phyloP scores from a whole-genome alignment of 805 yeast species.

The Candida broadrunensis region DNA sequence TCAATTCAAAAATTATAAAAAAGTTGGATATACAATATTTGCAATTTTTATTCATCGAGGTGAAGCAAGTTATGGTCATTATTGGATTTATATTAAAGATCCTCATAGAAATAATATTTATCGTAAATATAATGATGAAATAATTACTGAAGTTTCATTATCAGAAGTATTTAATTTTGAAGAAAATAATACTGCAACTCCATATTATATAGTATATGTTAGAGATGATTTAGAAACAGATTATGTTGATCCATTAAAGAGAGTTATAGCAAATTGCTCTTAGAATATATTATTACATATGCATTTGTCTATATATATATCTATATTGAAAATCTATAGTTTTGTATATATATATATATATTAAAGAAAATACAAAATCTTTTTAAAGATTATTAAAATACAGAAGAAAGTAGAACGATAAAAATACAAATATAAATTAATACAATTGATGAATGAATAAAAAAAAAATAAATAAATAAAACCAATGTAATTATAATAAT shows the following conservation, averaged over 20 bases:
- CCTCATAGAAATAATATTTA: constrained; percentile 58
- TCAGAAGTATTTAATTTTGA: constrained; percentile 65
- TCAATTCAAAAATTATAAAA: constrained; percentile 61
- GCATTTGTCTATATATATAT: too few relatives aligned
- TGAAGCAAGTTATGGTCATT: constrained; percentile 94
- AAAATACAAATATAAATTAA: too few relatives aligned
- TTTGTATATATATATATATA: too few relatives aligned
- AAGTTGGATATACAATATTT: constrained; percentile 76
- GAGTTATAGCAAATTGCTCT: constrained; percentile 28
- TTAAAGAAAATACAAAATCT: too few relatives aligned
- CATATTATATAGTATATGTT: constrained; percentile 86
- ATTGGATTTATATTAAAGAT: constrained; percentile 92
- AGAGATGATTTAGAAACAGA: constrained; percentile 53
- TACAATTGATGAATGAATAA: too few relatives aligned
- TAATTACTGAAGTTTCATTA: constrained; percentile 75
- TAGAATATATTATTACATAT: not conserved
- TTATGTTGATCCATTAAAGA: constrained; percentile 63
- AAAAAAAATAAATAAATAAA: too few relatives aligned
- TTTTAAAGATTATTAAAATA: too few relatives aligned
- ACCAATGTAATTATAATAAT: too few relatives aligned
- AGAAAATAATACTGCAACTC: constrained; percentile 82
- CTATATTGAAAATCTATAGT: not conserved
- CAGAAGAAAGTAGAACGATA: too few relatives aligned
- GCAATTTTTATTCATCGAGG: constrained; percentile 95
- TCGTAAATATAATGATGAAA: constrained; percentile 92